Conservation (phyloP, 2,329 filamentous ascomycete genomes). For the Geosmithia morbida region DNA sequence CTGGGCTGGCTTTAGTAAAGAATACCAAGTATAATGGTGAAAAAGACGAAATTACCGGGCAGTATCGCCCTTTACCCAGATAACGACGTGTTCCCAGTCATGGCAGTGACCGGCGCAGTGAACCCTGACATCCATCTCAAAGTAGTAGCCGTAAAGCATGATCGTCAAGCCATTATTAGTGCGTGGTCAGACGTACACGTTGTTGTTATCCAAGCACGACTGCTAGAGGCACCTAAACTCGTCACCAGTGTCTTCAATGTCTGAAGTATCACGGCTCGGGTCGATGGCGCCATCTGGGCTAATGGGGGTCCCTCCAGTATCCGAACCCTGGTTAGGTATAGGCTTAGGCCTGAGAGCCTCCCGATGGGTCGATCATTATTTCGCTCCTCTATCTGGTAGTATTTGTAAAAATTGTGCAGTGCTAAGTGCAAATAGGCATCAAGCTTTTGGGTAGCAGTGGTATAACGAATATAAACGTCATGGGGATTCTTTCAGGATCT, state of each 20-base stretch:
- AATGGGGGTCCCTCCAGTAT: conserved; percentile 7
- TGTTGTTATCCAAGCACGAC: conserved; percentile 10
- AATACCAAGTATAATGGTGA: conserved; percentile 4
- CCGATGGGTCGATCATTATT: too few species aligned
- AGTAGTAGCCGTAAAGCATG: conserved; percentile 12
- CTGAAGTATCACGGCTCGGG: conserved; percentile 10
- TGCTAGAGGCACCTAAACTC: conserved; percentile 14
- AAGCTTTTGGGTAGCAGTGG: too few species aligned
- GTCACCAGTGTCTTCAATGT: conserved; percentile 8
- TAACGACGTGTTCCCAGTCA: conserved; percentile 11
- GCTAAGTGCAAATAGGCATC: too few species aligned
- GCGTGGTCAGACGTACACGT: conserved; percentile 9
- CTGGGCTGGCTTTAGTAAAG: conserved; percentile 4
- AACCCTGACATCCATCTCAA: conserved; percentile 7
- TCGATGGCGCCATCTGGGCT: conserved; percentile 13
- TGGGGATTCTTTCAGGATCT: too few species aligned
- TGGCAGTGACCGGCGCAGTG: conserved; percentile 10
- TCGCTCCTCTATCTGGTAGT: too few species aligned
- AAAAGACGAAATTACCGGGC: not conserved
- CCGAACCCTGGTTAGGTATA: not conserved
- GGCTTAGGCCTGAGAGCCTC: too few species aligned
- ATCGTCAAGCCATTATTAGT: conserved; percentile 17
- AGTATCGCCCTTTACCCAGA: conserved; percentile 5
- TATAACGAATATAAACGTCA: too few species aligned
- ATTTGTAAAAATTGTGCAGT: too few species aligned